Percentiles rank a stretch among this genome's conserved stretches.
Evolutionary conservation across 2,329 filamentous ascomycete genomes (phyloP).

Genomic region (Apiospora pterosperma): DNA sequence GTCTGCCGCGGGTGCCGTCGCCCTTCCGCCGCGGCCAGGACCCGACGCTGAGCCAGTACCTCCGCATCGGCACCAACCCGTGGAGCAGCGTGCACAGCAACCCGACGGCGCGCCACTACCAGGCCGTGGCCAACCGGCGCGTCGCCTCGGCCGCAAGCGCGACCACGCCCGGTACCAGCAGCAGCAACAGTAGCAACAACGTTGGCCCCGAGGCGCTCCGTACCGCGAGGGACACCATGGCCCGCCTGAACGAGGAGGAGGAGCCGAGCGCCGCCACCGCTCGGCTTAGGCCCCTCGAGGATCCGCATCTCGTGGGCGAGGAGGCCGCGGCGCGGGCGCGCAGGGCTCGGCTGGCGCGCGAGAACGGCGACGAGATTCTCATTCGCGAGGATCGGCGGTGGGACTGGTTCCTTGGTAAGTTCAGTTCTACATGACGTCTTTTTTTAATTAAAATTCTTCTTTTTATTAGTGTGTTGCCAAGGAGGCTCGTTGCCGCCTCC

Average conservation of each 20-base stretch:
- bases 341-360: slow-evolving; percentile 52
- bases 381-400: slow-evolving; percentile 55
- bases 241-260: slow-evolving; percentile 6
- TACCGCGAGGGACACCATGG: slow-evolving; percentile 19
- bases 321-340: slow-evolving; percentile 56
- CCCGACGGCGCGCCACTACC: slow-evolving; percentile 58
- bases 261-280: slow-evolving; percentile 10
- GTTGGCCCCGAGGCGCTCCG: slow-evolving; percentile 21
- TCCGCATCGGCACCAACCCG: not conserved
- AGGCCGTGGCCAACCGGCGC: slow-evolving; percentile 60
- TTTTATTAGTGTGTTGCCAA: not conserved
- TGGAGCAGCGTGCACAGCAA: slow-evolving; percentile 55
- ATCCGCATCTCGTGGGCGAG: slow-evolving; percentile 66
- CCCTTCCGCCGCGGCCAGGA: slow-evolving; percentile 30
- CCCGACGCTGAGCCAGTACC: slow-evolving; percentile 44
- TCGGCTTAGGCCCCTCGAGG: slow-evolving; percentile 54
- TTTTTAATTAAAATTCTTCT: too few species aligned
- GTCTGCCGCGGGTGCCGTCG: slow-evolving; percentile 50
- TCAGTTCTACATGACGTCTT: not conserved
- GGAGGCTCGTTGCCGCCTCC: not conserved
- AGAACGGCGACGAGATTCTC: slow-evolving; percentile 53
- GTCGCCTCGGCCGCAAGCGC: slow-evolving; percentile 39
- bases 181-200: slow-evolving; percentile 1
- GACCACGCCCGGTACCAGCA: slow-evolving; percentile 14
- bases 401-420: slow-evolving; percentile 59